Percentiles rank a stretch among this genome's conserved stretches.
phyloP scores from a whole-genome alignment of 1,284 basidiomycete genomes.

The Pseudozyma hubeiensis region DNA sequence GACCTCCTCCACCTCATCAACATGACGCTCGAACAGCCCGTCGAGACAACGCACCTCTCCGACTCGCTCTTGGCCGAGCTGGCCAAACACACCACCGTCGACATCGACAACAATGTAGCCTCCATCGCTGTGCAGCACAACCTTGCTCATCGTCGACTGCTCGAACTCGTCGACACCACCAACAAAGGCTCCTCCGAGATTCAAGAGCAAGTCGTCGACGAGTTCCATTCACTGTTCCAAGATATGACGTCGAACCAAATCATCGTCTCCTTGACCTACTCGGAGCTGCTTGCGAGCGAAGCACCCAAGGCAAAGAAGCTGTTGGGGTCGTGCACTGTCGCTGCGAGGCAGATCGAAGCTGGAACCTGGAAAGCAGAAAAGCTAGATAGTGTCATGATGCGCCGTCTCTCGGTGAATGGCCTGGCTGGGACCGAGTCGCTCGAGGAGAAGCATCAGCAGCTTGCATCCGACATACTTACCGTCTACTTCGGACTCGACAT shows the following conservation, averaged over 20 bases:
- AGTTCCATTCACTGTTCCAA: constrained; percentile 23
- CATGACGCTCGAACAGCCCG: constrained; percentile 14
- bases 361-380: constrained; percentile 14
- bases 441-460: constrained; percentile 12
- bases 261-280: constrained; percentile 18
- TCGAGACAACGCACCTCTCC: constrained; percentile 18
- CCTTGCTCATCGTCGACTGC: constrained; percentile 28
- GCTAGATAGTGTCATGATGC: constrained; percentile 4
- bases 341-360: constrained; percentile 16
- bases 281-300: not conserved
- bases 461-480: constrained; percentile 30
- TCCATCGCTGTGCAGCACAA: constrained; percentile 28
- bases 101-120: constrained; percentile 36
- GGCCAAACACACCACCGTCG: constrained; percentile 14
- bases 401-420: constrained; percentile 12
- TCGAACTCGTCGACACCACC: constrained; percentile 10
- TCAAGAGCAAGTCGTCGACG: constrained; percentile 15
- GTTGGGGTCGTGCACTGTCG: not conserved
- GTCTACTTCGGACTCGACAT: constrained; percentile 30
- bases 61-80: constrained; percentile 25
- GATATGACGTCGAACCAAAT: constrained; percentile 41
- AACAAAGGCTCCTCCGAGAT: not conserved
- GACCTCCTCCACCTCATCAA: not conserved
- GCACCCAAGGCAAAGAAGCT: constrained; percentile 15
- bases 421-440: constrained; percentile 10